Base-by-base conservation (phyloP, 352 stramenopile genomes). In the Globisporangium cederbergense region DNA sequence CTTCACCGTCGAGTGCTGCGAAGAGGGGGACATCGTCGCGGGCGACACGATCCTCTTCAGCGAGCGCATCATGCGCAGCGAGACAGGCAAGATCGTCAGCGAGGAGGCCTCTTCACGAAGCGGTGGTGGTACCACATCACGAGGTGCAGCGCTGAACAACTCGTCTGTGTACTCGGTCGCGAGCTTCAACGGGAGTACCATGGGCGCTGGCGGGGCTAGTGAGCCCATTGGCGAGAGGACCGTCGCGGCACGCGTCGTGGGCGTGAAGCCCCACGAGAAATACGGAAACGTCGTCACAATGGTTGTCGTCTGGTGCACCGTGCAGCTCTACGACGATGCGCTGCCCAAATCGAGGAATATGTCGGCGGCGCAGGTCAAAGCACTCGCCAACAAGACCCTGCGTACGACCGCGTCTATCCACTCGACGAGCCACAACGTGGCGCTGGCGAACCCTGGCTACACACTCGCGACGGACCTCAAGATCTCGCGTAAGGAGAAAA, bases 41-140 rank as follows among this genome's bases (percentile, higher is more conserved):
- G 90, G 91, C 9, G 93, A 98, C 64, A 95, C 88, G 30, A 91
- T 97, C 4, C 81, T 98, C 49, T 97, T 98, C 62, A 96, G 89
- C 25, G 91, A 98, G 68, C 83, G 93, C 18, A 79, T 98, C n/a
- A 82, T 89, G 53, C 77, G 73, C 28, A 78, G 50, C n/a, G 73
- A 72, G 36, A 72, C 60, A 13, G 70, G 58, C 38, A 79, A 83
- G 66, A 76, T 76, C 57, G 61, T 67, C 38, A 60, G 58, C 55
- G 68, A 73, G 69, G 49, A 67, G 53, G 9, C 61, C 5, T 52
- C 63, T 42, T 20, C 54, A 52, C 28, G 47, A 54, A 7, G 42
- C 22, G 38, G 62, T 72, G 14, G 53, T 52, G 10, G 63, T 46
- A 16, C 40, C 30, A n/a, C 16, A 22, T 42, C 51, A 28, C 58